Conservation (phyloP, 192 early-diverging fungal species). For the Chytriomyces hyalinus region DNA sequence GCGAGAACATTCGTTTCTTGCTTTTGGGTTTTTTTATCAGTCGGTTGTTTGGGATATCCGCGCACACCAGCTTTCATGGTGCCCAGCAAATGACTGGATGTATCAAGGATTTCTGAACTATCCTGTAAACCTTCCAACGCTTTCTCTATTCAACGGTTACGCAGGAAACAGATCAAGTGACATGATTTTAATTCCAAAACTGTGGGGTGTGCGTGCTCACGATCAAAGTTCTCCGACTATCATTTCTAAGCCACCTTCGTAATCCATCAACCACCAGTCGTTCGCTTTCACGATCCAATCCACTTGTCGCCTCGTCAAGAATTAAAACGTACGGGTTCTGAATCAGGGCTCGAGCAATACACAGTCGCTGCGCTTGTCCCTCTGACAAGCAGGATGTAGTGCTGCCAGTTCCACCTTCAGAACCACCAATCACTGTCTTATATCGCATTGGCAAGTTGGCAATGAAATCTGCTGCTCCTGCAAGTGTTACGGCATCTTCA, state of each 20-base stretch:
- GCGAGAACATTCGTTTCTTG: too few relatives aligned
- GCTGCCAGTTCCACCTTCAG: constrained; percentile 10
- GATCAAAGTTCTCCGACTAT: neutral
- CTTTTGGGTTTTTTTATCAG: too few relatives aligned
- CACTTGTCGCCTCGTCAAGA: constrained; percentile 27
- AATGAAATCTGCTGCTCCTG: constrained; percentile 81
- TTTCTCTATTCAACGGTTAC: neutral
- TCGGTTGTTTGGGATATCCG: too few relatives aligned
- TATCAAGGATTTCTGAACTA: too few relatives aligned
- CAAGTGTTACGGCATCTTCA: constrained; percentile 37
- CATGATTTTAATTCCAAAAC: neutral
- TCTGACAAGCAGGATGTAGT: constrained; percentile 50
- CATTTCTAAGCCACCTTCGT: neutral
- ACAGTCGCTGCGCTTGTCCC: constrained; percentile 50
- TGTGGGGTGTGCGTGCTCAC: constrained; percentile 16
- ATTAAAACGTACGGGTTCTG: constrained; percentile 56
- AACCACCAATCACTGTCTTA: constrained; percentile 42
- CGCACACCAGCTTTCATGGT: too few relatives aligned
- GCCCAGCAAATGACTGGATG: too few relatives aligned
- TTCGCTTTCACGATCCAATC: constrained; percentile 14
- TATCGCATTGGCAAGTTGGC: constrained; percentile 71
- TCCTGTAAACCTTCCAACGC: too few relatives aligned
- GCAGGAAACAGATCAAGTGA: neutral
- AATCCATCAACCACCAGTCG: neutral
- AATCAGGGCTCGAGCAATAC: constrained; percentile 66